Evolutionary conservation across 1,139 yeast genomes (phyloP).

Genomic region (Entelexis sorbosivorans): DNA sequence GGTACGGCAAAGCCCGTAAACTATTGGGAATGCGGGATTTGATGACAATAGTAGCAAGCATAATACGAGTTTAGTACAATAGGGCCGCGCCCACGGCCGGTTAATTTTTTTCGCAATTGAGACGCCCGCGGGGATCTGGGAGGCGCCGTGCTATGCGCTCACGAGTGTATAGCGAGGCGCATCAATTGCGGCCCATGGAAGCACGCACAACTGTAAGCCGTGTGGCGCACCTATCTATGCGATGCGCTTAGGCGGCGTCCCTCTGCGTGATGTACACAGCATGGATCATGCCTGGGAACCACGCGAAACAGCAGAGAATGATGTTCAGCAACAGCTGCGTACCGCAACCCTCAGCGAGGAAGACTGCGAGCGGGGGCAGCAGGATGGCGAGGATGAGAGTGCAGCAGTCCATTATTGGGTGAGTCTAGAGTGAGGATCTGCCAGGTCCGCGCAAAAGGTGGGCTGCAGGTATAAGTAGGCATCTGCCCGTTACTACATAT

Average conservation of each 20-base stretch:
- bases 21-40: no score
- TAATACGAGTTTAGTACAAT: no score
- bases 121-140: no score
- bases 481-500: neutral
- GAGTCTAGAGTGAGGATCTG: neutral
- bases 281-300: constrained; percentile 21
- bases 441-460: neutral
- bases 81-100: no score
- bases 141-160: no score
- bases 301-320: constrained; percentile 17
- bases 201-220: no score
- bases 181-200: no score
- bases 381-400: constrained; percentile 38
- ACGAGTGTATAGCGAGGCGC: no score
- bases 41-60: no score
- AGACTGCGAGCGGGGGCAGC: constrained; percentile 67
- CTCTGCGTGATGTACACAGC: constrained; percentile 12
- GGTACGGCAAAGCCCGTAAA: no score
- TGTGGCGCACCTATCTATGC: neutral
- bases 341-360: constrained; percentile 56
- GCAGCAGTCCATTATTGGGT: constrained; percentile 13
- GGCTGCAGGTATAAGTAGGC: neutral
- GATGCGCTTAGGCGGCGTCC: neutral
- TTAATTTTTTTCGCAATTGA: no score
- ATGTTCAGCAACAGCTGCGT: constrained; percentile 39